Conservation (phyloP, 345 rosid genomes). For the Cardamine occulta region DNA sequence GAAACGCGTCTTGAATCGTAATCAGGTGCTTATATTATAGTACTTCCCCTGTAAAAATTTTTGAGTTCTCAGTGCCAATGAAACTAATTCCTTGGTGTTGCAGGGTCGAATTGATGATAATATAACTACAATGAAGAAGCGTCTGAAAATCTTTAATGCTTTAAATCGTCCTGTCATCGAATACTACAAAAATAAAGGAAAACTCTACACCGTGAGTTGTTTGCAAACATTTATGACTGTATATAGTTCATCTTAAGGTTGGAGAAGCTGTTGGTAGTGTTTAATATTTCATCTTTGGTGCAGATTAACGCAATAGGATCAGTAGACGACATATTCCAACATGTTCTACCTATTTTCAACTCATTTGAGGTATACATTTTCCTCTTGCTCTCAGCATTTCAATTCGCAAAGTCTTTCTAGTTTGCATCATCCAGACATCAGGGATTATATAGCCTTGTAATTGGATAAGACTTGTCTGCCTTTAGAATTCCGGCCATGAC, state of each 20-base stretch:
- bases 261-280: slow-evolving; percentile 12
- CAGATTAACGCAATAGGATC: slow-evolving; percentile 89
- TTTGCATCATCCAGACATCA: background rate
- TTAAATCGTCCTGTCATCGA: slow-evolving; percentile 74
- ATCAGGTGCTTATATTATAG: slow-evolving; percentile 56
- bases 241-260: background rate
- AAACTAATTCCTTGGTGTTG: slow-evolving; percentile 29
- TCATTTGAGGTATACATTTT: slow-evolving; percentile 53
- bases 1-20: slow-evolving; percentile 68
- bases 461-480: background rate
- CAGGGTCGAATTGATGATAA: slow-evolving; percentile 90
- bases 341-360: slow-evolving; percentile 66
- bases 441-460: background rate
- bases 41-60: background rate
- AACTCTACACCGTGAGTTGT: slow-evolving; percentile 62
- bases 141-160: slow-evolving; percentile 61
- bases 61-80: background rate
- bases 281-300: slow-evolving; percentile 32
- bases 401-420: background rate
- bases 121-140: slow-evolving; percentile 64
- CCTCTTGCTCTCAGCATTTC: slow-evolving; percentile 7
- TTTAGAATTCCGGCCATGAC: slow-evolving; percentile 7
- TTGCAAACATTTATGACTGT: slow-evolving; percentile 2
- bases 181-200: slow-evolving; percentile 77
- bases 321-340: slow-evolving; percentile 81